phyloP scores from a whole-genome alignment of 169 alveolate genomes.

The Cyclospora cayetanensis region DNA sequence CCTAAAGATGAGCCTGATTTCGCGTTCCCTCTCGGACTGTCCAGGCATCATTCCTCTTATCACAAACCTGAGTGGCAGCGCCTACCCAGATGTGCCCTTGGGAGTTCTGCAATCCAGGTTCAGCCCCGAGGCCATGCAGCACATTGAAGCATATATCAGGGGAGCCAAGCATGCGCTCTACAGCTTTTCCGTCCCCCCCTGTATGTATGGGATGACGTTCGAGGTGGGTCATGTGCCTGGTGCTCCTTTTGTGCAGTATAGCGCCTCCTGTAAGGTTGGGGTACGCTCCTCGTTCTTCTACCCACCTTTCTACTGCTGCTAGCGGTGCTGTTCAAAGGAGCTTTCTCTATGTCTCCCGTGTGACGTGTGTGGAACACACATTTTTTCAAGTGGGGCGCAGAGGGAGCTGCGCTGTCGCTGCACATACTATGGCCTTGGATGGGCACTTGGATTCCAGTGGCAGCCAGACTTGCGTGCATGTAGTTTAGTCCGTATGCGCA shows the following conservation, averaged over 20 bases:
- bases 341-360: too few relatives aligned
- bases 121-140: background rate
- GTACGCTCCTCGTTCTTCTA: too few relatives aligned
- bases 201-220: constrained; percentile 14
- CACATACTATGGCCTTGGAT: background rate
- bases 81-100: constrained; percentile 30
- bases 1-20: constrained; percentile 29
- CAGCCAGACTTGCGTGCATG: background rate
- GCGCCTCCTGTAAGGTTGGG: too few relatives aligned
- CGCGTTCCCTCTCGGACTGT: background rate
- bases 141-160: background rate
- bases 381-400: too few relatives aligned
- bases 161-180: constrained; percentile 4
- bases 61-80: background rate
- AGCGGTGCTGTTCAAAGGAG: too few relatives aligned
- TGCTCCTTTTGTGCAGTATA: background rate
- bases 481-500: background rate
- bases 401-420: too few relatives aligned
- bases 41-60: constrained; percentile 40
- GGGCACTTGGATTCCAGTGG: background rate
- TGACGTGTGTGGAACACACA: too few relatives aligned
- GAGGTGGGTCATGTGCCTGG: background rate
- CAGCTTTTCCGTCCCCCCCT: constrained; percentile 17
- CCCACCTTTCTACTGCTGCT: too few relatives aligned
- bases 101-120: background rate